Evolutionary conservation across 306 rosid species (phyloP).

Genomic region (Prosopis cineraria): DNA sequence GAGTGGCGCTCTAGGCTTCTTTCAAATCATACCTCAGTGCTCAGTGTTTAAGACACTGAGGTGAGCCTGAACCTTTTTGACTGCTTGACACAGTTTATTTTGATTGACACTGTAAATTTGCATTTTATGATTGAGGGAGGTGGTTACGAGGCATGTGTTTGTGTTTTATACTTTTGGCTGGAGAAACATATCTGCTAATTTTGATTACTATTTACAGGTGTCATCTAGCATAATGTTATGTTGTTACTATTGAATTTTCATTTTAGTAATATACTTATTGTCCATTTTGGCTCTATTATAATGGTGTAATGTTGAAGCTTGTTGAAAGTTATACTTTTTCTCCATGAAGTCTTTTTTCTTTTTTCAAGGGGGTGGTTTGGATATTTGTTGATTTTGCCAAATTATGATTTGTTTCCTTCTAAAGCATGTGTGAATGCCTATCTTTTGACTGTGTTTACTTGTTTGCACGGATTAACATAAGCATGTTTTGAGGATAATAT

Average conservation of each 20-base stretch:
- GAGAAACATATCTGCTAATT: background rate
- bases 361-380: no score
- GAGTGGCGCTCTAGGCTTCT: no score
- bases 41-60: no score
- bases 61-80: no score
- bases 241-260: background rate
- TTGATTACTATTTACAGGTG: background rate
- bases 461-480: background rate
- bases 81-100: no score
- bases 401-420: no score
- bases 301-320: background rate
- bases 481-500: background rate
- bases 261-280: background rate
- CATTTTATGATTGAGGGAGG: background rate
- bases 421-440: no score
- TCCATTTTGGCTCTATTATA: background rate
- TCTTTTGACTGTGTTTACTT: background rate
- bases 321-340: background rate
- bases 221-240: background rate
- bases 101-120: background rate
- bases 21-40: no score
- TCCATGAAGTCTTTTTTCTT: no score
- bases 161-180: background rate
- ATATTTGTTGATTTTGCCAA: no score
- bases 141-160: background rate